Evolutionary conservation across 148 eudicot genomes (phyloP).

Genomic region (Nepenthes gracilis): DNA sequence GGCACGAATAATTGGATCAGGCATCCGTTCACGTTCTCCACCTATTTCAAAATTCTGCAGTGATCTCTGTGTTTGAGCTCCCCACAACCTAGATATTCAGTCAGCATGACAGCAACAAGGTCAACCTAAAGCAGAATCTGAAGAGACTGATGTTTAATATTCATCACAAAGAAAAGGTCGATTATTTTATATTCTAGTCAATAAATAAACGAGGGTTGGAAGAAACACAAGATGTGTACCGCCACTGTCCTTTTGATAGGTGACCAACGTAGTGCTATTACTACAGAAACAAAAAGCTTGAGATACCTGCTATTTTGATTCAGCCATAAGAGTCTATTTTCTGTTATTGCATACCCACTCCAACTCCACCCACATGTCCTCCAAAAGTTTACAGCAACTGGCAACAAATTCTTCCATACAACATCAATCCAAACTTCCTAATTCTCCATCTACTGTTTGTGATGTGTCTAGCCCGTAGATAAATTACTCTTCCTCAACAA

Average conservation of each 20-base stretch:
- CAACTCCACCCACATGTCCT: too few relatives aligned
- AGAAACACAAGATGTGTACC: background rate
- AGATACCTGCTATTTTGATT: background rate
- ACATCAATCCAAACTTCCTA: too few relatives aligned
- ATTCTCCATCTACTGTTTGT: too few relatives aligned
- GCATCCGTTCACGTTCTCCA: constrained; percentile 96
- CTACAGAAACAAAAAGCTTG: too few relatives aligned
- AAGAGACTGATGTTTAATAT: background rate
- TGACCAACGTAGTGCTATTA: too few relatives aligned
- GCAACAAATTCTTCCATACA: too few relatives aligned
- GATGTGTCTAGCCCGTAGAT: too few relatives aligned
- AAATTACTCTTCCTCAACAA: too few relatives aligned
- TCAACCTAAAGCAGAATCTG: background rate
- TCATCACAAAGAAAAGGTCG: background rate
- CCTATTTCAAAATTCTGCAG: constrained; percentile 96
- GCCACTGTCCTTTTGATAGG: background rate
- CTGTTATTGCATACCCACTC: too few relatives aligned
- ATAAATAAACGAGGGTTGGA: too few relatives aligned
- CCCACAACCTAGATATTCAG: constrained; percentile 65
- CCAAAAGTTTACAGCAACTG: too few relatives aligned
- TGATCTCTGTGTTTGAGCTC: constrained; percentile 97
- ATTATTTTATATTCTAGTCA: background rate
- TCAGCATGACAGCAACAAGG: constrained; percentile 1
- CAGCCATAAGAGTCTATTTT: background rate
- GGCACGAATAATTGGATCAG: constrained; percentile 85